Percentiles rank a stretch among this genome's conserved stretches.
These are phyloP conservation scores for Diaporthe sp. DNA, from an alignment of 2,329 filamentous ascomycete species.

Conservation along the genomic window DNA sequence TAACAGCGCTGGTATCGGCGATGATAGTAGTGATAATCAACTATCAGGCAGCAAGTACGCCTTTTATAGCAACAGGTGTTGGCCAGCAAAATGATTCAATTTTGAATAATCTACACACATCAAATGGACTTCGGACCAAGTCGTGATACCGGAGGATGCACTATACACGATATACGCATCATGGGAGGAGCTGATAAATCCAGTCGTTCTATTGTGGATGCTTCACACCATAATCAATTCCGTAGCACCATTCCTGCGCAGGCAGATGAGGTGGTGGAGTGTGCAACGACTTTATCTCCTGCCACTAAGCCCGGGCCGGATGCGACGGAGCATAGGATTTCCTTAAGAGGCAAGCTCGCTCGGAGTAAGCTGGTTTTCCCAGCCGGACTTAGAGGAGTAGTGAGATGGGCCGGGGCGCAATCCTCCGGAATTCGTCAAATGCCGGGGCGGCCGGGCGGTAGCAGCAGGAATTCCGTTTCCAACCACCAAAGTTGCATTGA, in stretches of 20 bases:
- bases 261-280: not conserved
- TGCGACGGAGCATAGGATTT: not conserved
- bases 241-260: not conserved
- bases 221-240: not conserved
- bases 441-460: not conserved
- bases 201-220: not conserved
- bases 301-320: not conserved
- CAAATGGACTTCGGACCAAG: not conserved
- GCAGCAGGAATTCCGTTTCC: not conserved
- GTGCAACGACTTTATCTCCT: not conserved
- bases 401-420: not conserved
- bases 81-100: not conserved
- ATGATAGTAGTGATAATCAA: not conserved
- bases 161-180: not conserved
- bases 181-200: not conserved
- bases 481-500: not conserved
- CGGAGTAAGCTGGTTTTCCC: not conserved
- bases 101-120: not conserved
- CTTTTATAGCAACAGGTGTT: not conserved
- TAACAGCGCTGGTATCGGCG: not conserved
- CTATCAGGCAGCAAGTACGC: not conserved
- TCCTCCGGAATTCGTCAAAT: not conserved
- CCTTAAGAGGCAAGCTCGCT: not conserved
- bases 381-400: slow-evolving; percentile 9
- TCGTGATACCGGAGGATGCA: not conserved